phyloP scores from a whole-genome alignment of 176 grass and related monocot genomes.

The Eragrostis nindensis region DNA sequence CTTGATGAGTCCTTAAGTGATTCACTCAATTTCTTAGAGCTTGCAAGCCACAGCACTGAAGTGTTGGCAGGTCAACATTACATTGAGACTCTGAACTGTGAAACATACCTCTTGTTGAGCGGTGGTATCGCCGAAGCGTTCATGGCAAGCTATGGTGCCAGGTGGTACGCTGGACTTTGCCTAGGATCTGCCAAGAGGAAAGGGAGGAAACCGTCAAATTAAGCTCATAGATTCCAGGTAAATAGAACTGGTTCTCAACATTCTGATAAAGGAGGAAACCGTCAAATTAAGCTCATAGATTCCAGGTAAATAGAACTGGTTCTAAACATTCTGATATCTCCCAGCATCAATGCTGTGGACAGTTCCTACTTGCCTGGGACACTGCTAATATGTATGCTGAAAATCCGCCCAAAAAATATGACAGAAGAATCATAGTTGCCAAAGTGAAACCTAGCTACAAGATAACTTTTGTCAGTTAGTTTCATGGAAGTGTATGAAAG shows the following conservation, averaged over 20 bases:
- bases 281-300: background rate
- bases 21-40: conserved; percentile 78
- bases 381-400: background rate
- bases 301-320: conserved; percentile 11
- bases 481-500: background rate
- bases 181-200: conserved; percentile 50
- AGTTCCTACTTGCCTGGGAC: background rate
- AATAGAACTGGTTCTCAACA: no score
- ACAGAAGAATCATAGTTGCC: background rate
- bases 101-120: conserved; percentile 78
- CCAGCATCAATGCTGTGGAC: conserved; percentile 10
- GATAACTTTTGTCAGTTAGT: background rate
- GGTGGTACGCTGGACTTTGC: conserved; percentile 66
- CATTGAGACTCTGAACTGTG: background rate
- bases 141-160: conserved; percentile 80
- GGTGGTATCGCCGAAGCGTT: conserved; percentile 74
- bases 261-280: no score
- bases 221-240: no score
- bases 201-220: background rate
- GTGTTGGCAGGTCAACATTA: background rate
- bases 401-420: background rate
- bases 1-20: conserved; percentile 73
- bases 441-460: background rate
- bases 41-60: conserved; percentile 53
- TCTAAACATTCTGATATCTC: background rate